phyloP scores from a whole-genome alignment of 78 protist species.

The Diacronema lutheri region DNA sequence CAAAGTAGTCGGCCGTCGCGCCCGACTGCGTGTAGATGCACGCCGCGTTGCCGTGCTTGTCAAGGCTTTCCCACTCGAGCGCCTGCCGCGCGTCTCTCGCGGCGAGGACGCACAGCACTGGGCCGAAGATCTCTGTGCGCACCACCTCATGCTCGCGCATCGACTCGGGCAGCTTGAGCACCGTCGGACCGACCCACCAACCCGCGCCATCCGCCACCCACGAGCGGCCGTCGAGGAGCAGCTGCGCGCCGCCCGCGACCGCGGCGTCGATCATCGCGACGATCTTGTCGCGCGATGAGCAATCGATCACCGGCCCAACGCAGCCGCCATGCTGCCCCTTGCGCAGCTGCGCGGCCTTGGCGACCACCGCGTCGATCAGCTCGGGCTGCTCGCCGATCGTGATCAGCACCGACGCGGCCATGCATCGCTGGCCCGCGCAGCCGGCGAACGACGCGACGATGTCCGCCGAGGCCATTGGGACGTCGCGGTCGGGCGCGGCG shows the following conservation, averaged over 20 bases:
- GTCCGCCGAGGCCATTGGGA: not conserved
- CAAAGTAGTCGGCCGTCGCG: not conserved
- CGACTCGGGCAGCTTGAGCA: not conserved
- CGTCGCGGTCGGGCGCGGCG: not conserved
- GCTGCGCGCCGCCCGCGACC: not conserved
- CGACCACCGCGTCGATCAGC: not conserved
- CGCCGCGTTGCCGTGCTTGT: not conserved
- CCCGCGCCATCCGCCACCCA: not conserved
- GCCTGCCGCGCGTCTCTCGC: not conserved
- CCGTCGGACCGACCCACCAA: not conserved
- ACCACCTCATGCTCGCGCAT: not conserved
- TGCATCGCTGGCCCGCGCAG: slow-evolving; percentile 5
- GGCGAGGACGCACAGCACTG: not conserved
- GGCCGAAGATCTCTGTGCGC: not conserved
- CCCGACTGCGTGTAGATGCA: slow-evolving; percentile 12
- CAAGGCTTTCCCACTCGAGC: not conserved
- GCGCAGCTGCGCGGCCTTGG: not conserved
- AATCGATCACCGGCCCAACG: not conserved
- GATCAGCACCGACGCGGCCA: not conserved
- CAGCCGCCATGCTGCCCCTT: not conserved
- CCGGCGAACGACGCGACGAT: not conserved
- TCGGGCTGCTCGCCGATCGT: not conserved
- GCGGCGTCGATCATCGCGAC: not conserved
- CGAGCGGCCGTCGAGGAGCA: not conserved
- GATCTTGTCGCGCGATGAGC: not conserved